A percentile compares a stretch with the other conserved stretches of the same genome.
phyloP scores from a whole-genome alignment of 257 asterid species.

The Ehretia macrophylla region DNA sequence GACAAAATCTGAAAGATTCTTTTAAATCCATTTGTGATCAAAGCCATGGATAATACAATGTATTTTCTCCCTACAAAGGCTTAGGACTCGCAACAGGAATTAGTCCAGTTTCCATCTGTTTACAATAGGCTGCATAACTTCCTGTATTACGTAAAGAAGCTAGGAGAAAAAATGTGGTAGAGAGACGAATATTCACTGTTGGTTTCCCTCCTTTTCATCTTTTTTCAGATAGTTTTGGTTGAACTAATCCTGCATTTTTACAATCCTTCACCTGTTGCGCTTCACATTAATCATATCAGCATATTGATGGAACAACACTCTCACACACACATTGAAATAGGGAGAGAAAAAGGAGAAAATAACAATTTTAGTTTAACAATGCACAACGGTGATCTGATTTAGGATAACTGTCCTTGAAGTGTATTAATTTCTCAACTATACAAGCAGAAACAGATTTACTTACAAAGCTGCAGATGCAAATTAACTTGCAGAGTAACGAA shows the following conservation, averaged over 20 bases:
- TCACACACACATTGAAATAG: neutral
- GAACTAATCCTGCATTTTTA: too few species aligned
- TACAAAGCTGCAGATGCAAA: too few species aligned
- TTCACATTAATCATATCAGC: neutral
- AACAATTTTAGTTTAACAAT: too few species aligned
- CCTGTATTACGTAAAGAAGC: neutral
- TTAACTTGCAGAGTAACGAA: conserved; percentile 6
- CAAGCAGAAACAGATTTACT: neutral
- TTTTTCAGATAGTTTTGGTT: too few species aligned
- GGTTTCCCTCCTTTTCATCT: neutral
- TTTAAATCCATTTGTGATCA: conserved; percentile 6
- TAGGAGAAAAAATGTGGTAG: neutral
- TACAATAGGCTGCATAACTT: too few species aligned
- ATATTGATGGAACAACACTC: neutral
- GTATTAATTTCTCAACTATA: neutral
- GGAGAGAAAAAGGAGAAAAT: neutral
- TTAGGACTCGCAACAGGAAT: conserved; percentile 24
- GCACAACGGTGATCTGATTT: too few species aligned
- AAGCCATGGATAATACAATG: too few species aligned
- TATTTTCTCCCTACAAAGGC: conserved; percentile 9
- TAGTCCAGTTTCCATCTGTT: too few species aligned
- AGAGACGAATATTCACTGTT: neutral
- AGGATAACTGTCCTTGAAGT: too few species aligned
- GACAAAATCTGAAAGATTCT: conserved; percentile 2
- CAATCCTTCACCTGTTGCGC: too few species aligned